Percentiles rank a stretch among this genome's conserved stretches.
phyloP scores from a whole-genome alignment of 169 alveolate genomes.

The Babesia divergens region DNA sequence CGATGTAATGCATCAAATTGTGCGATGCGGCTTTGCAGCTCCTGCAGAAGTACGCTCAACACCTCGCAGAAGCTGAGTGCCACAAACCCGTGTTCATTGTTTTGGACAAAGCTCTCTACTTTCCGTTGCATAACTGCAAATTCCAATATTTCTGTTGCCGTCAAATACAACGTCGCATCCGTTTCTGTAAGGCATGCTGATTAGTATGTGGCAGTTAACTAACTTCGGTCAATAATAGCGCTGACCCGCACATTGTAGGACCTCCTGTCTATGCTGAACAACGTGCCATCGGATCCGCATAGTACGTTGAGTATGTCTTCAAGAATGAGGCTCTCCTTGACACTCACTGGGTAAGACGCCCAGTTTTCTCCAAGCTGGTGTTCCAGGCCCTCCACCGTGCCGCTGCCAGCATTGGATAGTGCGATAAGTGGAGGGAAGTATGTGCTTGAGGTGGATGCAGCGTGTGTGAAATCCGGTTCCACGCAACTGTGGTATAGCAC shows the following conservation, averaged over 20 bases:
- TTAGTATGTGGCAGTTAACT: not conserved
- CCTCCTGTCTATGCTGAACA: constrained; percentile 9
- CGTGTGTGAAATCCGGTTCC: constrained; percentile 17
- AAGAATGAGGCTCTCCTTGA: constrained; percentile 38
- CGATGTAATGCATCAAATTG: constrained; percentile 41
- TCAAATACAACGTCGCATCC: constrained; percentile 21
- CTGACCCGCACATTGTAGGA: constrained; percentile 1
- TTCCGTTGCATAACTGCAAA: constrained; percentile 32
- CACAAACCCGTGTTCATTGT: constrained; percentile 24
- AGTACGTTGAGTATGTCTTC: constrained; percentile 51
- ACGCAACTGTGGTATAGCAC: constrained; percentile 21
- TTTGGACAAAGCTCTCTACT: constrained; percentile 31
- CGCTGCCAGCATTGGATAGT: constrained; percentile 1
- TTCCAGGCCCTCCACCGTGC: not conserved
- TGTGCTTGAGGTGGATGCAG: not conserved
- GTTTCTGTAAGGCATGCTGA: not conserved
- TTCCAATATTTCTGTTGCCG: constrained; percentile 46
- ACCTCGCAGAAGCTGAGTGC: constrained; percentile 44
- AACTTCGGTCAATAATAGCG: constrained; percentile 20
- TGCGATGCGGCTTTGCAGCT: constrained; percentile 44
- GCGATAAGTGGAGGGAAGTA: constrained; percentile 34
- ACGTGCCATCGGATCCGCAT: constrained; percentile 34
- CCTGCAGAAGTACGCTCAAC: constrained; percentile 47
- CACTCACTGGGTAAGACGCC: constrained; percentile 12
- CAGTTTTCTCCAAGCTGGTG: constrained; percentile 16